Evolutionary conservation across 2,329 filamentous ascomycete species (phyloP).

Genomic region (Lachnum nothofagi): DNA sequence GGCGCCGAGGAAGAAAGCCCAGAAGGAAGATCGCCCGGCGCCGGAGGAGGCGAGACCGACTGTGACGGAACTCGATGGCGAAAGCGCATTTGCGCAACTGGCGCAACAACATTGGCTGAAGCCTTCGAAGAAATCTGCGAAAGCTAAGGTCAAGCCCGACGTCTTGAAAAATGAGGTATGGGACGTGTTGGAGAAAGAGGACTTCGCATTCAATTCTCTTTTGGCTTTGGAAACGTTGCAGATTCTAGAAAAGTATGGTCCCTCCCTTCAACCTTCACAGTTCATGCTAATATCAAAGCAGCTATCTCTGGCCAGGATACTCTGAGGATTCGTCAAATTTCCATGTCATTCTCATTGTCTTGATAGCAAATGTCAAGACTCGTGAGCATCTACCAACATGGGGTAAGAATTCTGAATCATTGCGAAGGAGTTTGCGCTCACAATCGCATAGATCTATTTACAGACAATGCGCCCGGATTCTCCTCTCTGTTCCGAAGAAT

Average conservation of each 20-base stretch:
- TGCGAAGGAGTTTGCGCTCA: slow-evolving; percentile 8
- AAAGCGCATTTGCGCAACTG: slow-evolving; percentile 67
- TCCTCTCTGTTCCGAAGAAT: slow-evolving; percentile 83
- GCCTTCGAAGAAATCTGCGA: slow-evolving; percentile 52
- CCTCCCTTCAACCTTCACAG: background rate
- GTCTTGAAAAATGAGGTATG: slow-evolving; percentile 84
- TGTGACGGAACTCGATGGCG: slow-evolving; percentile 64
- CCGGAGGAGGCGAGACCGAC: slow-evolving; percentile 51
- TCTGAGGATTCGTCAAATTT: slow-evolving; percentile 83
- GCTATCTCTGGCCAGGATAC: slow-evolving; percentile 93
- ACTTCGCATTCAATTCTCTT: slow-evolving; percentile 72
- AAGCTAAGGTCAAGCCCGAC: slow-evolving; percentile 69
- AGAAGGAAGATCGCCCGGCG: slow-evolving; percentile 31
- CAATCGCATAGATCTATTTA: slow-evolving; percentile 60
- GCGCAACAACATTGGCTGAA: slow-evolving; percentile 84
- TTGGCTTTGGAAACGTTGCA: slow-evolving; percentile 85
- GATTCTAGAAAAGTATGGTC: slow-evolving; percentile 70
- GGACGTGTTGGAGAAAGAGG: slow-evolving; percentile 77
- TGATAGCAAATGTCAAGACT: slow-evolving; percentile 83
- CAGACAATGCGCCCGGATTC: slow-evolving; percentile 73
- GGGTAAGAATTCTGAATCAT: slow-evolving; percentile 48
- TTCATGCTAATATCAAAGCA: slow-evolving; percentile 36
- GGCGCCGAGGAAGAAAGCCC: slow-evolving; percentile 30
- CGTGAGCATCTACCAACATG: slow-evolving; percentile 83
- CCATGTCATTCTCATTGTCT: slow-evolving; percentile 79